These are phyloP conservation scores for Didymella pinodella DNA, from an alignment of 2,329 filamentous ascomycete species.

Conservation along the genomic window DNA sequence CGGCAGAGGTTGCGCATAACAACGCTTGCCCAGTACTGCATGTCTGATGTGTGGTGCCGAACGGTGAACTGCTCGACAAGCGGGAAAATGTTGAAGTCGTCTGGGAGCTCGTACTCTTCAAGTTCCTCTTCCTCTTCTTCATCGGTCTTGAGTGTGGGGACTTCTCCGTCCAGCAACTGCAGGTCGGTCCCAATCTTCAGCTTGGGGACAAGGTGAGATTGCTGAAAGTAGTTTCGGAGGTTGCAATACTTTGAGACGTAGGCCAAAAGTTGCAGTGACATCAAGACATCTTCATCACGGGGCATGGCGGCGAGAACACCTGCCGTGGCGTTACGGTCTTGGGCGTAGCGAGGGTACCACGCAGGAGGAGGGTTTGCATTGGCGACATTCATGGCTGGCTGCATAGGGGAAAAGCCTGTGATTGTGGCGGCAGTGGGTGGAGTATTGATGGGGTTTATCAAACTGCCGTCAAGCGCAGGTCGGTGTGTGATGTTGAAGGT, in stretches of 20 bases:
- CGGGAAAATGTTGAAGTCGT: constrained; percentile 98
- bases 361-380: constrained; percentile 80
- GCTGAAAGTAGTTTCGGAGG: constrained; percentile 91
- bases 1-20: constrained; percentile 99
- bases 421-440: constrained; percentile 70
- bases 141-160: constrained; percentile 46
- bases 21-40: constrained; percentile 99
- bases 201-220: constrained; percentile 89
- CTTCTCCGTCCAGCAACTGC: constrained; percentile 76
- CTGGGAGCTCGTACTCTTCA: constrained; percentile 88
- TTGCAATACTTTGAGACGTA: constrained; percentile 99
- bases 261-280: constrained; percentile 94
- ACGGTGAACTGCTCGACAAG: constrained; percentile 98
- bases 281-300: constrained; percentile 94
- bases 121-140: constrained; percentile 72
- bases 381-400: constrained; percentile 70
- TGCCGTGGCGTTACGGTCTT: constrained; percentile 72
- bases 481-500: constrained; percentile 95
- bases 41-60: constrained; percentile 91
- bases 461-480: constrained; percentile 82
- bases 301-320: constrained; percentile 90
- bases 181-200: constrained; percentile 90
- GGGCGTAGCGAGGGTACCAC: constrained; percentile 79
- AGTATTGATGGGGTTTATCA: constrained; percentile 73
- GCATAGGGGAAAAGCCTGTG: constrained; percentile 73